Evolutionary conservation across 2,329 filamentous ascomycete species (phyloP), one percentile per base, ranked within the genome.

Genomic region (Penicillium frequentans): DNA sequence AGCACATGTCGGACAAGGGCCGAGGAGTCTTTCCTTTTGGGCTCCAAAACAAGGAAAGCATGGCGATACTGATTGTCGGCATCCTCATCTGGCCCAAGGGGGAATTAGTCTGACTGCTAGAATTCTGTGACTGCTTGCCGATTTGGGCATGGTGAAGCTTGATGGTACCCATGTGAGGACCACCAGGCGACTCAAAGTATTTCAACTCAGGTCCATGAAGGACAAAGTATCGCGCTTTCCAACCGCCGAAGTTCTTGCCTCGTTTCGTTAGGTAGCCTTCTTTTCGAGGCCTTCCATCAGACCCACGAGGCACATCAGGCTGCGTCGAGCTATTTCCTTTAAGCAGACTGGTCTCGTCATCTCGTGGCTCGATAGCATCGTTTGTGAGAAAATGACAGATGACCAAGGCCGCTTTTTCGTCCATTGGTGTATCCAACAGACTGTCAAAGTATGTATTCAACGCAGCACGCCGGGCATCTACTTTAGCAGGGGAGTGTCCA

Each of bases 161-260:
- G 77, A 99, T 98, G 1, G 91, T 93, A 3, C 95, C 95, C 39
- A 98, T 79, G 71, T 97, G 91, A 16, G 91, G 87, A 45, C 95
- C 95, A 49, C 93, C 93, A 3, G 91, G 92, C 2, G 89, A 86
- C 75, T 99, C 95, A 68, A 90, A 98, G 72, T 99, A 99, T 67
- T 90, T 92, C 67, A 99, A 78, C 56, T 88, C 82, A 5, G 88
- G 84, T 10, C 86, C 87, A 65, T 90, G 85, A 3, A 90, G 78
- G 14, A 88, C 81, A 68, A 90, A 90, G 68, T 86, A 90, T 56
- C 87, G 79, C 11, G 92, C 93, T 76, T 99, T 99, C 95, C 95
- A 99, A 49, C 95, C 95, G 51, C 95, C 95, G 77, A 99, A 99
- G 69, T 98, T 98, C 81, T 99, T 99, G 49, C 95, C 95, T 65